phyloP scores from a whole-genome alignment of 345 rosid species.

The Salix udensis region DNA sequence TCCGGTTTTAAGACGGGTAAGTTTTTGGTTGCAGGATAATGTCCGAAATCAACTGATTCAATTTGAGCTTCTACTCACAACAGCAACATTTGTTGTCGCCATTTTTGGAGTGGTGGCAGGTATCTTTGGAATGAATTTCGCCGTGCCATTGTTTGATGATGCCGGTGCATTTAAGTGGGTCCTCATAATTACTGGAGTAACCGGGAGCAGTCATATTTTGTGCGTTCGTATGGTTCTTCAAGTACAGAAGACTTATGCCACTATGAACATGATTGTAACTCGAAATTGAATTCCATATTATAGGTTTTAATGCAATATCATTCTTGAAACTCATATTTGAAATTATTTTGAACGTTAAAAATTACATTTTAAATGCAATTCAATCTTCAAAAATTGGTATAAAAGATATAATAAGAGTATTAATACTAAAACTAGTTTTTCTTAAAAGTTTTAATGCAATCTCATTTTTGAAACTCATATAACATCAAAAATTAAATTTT shows the following conservation, averaged over 20 bases:
- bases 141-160: conserved; percentile 60
- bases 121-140: conserved; percentile 90
- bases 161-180: conserved; percentile 85
- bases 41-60: conserved; percentile 97
- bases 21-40: conserved; percentile 58
- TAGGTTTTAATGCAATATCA: neutral
- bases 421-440: too few species aligned
- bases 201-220: conserved; percentile 63
- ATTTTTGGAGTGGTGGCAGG: conserved; percentile 98
- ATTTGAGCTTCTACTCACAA: conserved; percentile 84
- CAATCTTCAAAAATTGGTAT: too few species aligned
- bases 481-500: too few species aligned
- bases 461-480: too few species aligned
- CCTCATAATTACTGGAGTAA: conserved; percentile 60
- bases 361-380: too few species aligned
- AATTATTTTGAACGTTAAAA: too few species aligned
- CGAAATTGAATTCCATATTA: neutral
- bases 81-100: conserved; percentile 91
- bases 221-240: conserved; percentile 89
- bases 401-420: too few species aligned
- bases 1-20: too few species aligned
- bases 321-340: too few species aligned
- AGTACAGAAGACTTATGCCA: conserved; percentile 85
- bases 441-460: too few species aligned
- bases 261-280: conserved; percentile 27